Percentiles rank a stretch among this genome's conserved stretches.
Evolutionary conservation across 108 stramenopile genomes (phyloP).

Genomic region (Cyclotella atomus): DNA sequence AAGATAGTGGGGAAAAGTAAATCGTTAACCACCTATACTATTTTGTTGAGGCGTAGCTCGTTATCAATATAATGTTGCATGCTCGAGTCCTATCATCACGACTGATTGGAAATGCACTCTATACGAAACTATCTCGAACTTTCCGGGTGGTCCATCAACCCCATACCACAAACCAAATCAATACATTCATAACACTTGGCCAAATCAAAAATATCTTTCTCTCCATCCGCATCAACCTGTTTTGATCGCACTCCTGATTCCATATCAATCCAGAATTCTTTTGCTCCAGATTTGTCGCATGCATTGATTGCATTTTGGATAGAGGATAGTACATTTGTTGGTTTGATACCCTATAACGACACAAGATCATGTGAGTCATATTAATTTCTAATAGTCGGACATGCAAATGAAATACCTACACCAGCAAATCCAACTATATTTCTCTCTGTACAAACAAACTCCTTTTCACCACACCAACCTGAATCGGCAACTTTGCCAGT

Average conservation of each 20-base stretch:
- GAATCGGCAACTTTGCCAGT: constrained; percentile 61
- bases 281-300: constrained; percentile 36
- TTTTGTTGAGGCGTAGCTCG: no score
- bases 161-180: constrained; percentile 59
- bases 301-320: constrained; percentile 52
- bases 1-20: constrained; percentile 17
- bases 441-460: constrained; percentile 39
- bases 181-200: constrained; percentile 79
- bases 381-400: not conserved
- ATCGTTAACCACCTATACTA: not conserved
- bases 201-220: constrained; percentile 77
- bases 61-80: not conserved
- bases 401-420: not conserved
- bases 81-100: not conserved
- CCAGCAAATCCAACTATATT: constrained; percentile 83
- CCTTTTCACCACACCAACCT: constrained; percentile 51
- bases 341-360: constrained; percentile 74
- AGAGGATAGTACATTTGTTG: constrained; percentile 66
- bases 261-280: constrained; percentile 89
- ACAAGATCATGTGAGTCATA: not conserved
- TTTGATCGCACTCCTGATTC: constrained; percentile 80
- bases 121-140: not conserved
- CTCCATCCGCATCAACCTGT: constrained; percentile 12
- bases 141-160: constrained; percentile 50
- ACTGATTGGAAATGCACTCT: not conserved